These are phyloP conservation scores for Vitis hybrid DNA, from an alignment of 177 flowering plant genomes.

Conservation along the genomic window DNA sequence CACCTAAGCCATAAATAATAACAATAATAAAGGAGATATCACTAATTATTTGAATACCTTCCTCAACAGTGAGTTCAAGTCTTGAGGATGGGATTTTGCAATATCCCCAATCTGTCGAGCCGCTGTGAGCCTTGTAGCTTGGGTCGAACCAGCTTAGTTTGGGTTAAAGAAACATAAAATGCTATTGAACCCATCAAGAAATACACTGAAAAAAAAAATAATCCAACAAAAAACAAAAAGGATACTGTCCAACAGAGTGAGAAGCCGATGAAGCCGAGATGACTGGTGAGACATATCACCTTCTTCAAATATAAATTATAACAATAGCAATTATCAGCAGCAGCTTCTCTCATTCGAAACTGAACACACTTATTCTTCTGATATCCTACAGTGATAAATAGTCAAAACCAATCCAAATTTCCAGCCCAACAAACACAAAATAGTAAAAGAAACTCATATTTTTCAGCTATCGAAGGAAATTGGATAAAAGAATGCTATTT, in stretches of 20 bases:
- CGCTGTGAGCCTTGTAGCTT: constrained; percentile 86
- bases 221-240: constrained; percentile 24
- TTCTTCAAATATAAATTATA: too few species aligned
- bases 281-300: constrained; percentile 62
- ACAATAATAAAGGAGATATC: background rate
- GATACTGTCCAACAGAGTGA: constrained; percentile 94
- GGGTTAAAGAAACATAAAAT: constrained; percentile 31
- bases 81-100: constrained; percentile 87
- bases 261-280: constrained; percentile 89
- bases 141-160: constrained; percentile 86
- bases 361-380: too few species aligned
- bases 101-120: constrained; percentile 97
- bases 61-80: constrained; percentile 64
- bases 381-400: too few species aligned
- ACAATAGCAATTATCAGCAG: too few species aligned
- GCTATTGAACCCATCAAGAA: background rate
- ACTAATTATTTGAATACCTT: constrained; percentile 44
- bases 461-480: too few species aligned
- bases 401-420: too few species aligned
- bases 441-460: too few species aligned
- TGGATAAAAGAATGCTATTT: too few species aligned
- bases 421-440: too few species aligned
- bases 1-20: background rate
- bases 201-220: background rate
- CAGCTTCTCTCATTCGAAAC: too few species aligned